These are phyloP conservation scores for Russula emetica DNA, from an alignment of 768 basidiomycete genomes.

Conservation along the genomic window DNA sequence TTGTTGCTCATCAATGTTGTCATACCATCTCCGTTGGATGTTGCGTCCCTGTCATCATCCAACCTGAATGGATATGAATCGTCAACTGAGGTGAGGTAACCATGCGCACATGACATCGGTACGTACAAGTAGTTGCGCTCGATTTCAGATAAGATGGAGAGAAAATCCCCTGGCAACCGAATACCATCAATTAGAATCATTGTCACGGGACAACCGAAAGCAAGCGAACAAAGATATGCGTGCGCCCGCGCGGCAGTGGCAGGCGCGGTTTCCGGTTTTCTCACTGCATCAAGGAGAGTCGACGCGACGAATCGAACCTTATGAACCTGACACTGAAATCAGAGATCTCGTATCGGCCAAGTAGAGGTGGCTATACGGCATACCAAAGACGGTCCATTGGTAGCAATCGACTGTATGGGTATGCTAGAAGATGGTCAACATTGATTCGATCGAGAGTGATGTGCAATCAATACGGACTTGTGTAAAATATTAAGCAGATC, in stretches of 20 bases:
- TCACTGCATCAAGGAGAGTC: constrained; percentile 78
- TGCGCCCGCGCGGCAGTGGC: constrained; percentile 81
- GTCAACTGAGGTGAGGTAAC: constrained; percentile 10
- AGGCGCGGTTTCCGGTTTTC: constrained; percentile 74
- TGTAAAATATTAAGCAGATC: constrained; percentile 84
- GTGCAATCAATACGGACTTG: constrained; percentile 43
- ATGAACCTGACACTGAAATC: constrained; percentile 52
- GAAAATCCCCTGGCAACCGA: constrained; percentile 69
- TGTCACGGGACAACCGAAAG: constrained; percentile 6
- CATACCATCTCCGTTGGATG: constrained; percentile 56
- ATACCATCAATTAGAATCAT: constrained; percentile 6
- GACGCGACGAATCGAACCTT: constrained; percentile 94
- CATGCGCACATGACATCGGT: background rate
- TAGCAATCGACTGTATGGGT: constrained; percentile 89
- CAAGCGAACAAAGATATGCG: constrained; percentile 71
- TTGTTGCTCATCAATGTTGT: constrained; percentile 31
- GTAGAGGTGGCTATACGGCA: constrained; percentile 26
- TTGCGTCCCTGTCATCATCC: constrained; percentile 66
- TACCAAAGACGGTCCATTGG: constrained; percentile 77
- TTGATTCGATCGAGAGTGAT: background rate
- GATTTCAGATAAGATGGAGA: constrained; percentile 87
- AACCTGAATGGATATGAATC: constrained; percentile 38
- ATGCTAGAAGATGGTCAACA: constrained; percentile 47
- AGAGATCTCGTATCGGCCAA: constrained; percentile 2
- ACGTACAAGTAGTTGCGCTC: constrained; percentile 83